Evolutionary conservation across 2,329 filamentous ascomycete species (phyloP).

Genomic region (Pseudocercospora fijiensis): DNA sequence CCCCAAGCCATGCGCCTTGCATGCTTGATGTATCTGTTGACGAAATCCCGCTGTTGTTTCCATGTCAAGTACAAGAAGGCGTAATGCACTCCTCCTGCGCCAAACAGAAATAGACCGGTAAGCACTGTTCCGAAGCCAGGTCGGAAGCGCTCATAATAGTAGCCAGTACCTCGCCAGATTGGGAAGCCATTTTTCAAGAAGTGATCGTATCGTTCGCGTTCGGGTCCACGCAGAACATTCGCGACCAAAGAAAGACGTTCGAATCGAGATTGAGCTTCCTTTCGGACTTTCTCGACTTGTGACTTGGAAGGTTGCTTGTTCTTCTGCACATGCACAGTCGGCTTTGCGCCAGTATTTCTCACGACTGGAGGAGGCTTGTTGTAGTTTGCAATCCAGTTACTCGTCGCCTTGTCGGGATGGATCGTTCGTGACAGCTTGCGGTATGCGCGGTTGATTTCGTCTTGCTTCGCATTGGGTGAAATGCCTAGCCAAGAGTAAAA

Average conservation of each 20-base stretch:
- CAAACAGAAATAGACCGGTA: conserved; percentile 73
- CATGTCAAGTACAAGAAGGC: conserved; percentile 79
- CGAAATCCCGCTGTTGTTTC: conserved; percentile 87
- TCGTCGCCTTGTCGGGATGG: conserved; percentile 94
- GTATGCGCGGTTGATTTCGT: conserved; percentile 92
- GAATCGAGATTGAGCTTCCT: conserved; percentile 79
- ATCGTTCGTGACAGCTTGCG: conserved; percentile 79
- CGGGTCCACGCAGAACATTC: conserved; percentile 77
- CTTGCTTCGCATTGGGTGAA: conserved; percentile 68
- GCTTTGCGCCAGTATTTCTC: conserved; percentile 49
- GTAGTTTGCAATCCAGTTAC: conserved; percentile 72
- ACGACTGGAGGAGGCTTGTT: conserved; percentile 51
- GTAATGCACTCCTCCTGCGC: conserved; percentile 86
- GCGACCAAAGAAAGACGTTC: conserved; percentile 80
- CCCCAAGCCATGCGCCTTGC: conserved; percentile 89
- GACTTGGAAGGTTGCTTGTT: conserved; percentile 67
- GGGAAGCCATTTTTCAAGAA: conserved; percentile 93
- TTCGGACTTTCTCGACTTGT: conserved; percentile 75
- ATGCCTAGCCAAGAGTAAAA: conserved; percentile 94
- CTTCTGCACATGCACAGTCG: conserved; percentile 64
- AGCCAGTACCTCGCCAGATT: conserved; percentile 93
- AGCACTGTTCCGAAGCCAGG: conserved; percentile 86
- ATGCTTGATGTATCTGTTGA: conserved; percentile 86
- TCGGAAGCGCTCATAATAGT: conserved; percentile 94
- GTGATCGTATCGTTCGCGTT: conserved; percentile 87